Percentiles rank a stretch among this genome's conserved stretches.
These are phyloP conservation scores for Corylus americana DNA, from an alignment of 306 rosid genomes.

Conservation along the genomic window DNA sequence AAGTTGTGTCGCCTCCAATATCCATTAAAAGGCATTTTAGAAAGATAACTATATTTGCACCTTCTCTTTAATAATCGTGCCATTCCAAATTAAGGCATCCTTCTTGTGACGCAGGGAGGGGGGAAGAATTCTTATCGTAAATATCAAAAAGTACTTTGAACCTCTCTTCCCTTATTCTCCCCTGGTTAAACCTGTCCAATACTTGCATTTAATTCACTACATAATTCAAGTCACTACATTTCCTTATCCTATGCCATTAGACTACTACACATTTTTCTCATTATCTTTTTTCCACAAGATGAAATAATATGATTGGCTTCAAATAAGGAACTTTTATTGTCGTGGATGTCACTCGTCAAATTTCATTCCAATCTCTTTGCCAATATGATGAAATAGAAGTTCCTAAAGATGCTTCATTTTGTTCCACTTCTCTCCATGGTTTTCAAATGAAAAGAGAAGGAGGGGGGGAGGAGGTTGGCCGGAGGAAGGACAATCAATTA, in stretches of 20 bases:
- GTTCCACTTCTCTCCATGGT: neutral
- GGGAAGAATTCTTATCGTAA: neutral
- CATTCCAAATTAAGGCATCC: neutral
- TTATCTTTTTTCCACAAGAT: neutral
- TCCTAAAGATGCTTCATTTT: conserved; percentile 1
- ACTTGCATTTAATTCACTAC: neutral
- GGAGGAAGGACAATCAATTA: neutral
- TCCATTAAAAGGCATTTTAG: neutral
- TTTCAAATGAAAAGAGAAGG: neutral
- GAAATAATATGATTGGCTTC: neutral
- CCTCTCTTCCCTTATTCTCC: neutral
- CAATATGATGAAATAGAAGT: neutral
- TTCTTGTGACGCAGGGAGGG: neutral
- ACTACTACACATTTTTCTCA: neutral
- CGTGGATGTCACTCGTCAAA: neutral
- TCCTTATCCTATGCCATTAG: neutral
- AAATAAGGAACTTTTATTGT: neutral
- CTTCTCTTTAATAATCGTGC: neutral
- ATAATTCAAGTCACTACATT: neutral
- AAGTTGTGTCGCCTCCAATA: neutral
- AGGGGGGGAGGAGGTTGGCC: too few relatives aligned
- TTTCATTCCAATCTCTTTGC: neutral
- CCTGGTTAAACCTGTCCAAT: too few relatives aligned
- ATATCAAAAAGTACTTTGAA: neutral
- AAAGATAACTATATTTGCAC: neutral